A percentile compares a stretch with the other conserved stretches of the same genome.
These are phyloP conservation scores for Cladosporium cucumerinum DNA, from an alignment of 2,329 filamentous ascomycete genomes.

Conservation along the genomic window DNA sequence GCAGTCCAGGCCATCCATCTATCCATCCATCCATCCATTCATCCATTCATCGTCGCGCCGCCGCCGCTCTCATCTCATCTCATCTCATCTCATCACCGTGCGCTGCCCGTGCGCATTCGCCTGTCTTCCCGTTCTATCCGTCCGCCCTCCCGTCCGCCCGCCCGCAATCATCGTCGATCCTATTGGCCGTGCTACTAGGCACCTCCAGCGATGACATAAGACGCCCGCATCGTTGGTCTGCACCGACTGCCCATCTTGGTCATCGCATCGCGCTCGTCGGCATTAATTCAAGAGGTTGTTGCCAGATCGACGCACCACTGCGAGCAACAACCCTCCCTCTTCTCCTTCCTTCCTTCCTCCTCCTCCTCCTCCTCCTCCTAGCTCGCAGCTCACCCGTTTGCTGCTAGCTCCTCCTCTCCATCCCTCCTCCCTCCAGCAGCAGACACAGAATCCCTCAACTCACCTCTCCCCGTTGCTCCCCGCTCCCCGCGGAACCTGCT, in stretches of 20 bases:
- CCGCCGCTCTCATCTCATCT: too few relatives aligned
- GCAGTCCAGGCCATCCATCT: background rate
- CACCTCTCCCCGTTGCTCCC: background rate
- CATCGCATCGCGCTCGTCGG: background rate
- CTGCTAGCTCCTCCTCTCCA: background rate
- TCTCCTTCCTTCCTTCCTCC: too few relatives aligned
- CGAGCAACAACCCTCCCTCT: too few relatives aligned
- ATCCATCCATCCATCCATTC: too few relatives aligned
- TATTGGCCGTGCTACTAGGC: background rate
- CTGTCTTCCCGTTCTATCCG: too few relatives aligned
- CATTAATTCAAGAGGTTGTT: background rate
- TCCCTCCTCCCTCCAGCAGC: background rate
- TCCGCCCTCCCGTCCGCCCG: too few relatives aligned
- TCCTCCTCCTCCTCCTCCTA: background rate
- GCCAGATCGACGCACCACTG: background rate
- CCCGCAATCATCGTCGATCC: background rate
- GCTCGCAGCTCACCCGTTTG: background rate
- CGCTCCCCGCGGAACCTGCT: background rate
- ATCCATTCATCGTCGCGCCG: background rate
- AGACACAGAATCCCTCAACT: background rate
- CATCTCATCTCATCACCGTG: background rate
- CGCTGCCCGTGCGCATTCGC: background rate
- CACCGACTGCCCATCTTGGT: background rate
- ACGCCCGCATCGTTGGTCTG: background rate
- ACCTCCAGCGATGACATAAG: slow-evolving; percentile 7